A percentile compares a stretch with the other conserved stretches of the same genome.
These are phyloP conservation scores for Penicillium psychrosexuale DNA, from an alignment of 2,329 filamentous ascomycete species.

Conservation along the genomic window DNA sequence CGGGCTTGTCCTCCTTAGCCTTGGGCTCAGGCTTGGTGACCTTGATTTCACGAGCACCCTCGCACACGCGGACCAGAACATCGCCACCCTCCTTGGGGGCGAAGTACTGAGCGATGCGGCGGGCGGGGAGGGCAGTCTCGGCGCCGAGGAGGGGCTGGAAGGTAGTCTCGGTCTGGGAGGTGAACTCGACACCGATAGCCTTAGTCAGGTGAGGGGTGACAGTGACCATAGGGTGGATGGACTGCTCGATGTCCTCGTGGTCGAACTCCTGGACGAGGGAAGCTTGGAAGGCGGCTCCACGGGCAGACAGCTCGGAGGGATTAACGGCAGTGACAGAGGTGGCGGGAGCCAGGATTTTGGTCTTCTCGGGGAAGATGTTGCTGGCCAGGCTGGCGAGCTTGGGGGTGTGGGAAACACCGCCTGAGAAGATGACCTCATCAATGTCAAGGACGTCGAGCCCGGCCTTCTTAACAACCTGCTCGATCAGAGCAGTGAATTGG, in stretches of 20 bases:
- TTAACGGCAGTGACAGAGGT: conserved; percentile 78
- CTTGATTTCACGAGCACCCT: conserved; percentile 89
- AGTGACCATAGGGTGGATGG: conserved; percentile 90
- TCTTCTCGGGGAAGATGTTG: conserved; percentile 75
- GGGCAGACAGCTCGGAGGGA: conserved; percentile 82
- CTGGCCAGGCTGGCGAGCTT: conserved; percentile 81
- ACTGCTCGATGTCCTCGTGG: conserved; percentile 88
- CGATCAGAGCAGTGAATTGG: conserved; percentile 80
- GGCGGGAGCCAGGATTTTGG: conserved; percentile 75
- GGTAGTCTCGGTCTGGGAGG: conserved; percentile 59
- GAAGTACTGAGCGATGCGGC: conserved; percentile 74
- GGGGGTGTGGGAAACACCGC: conserved; percentile 89
- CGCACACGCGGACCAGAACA: conserved; percentile 81
- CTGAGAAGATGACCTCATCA: conserved; percentile 88
- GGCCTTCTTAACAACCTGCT: conserved; percentile 84
- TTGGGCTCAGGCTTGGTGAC: conserved; percentile 83
- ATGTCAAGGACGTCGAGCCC: conserved; percentile 88
- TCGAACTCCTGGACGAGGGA: conserved; percentile 94
- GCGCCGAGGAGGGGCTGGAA: conserved; percentile 80
- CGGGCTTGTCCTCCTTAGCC: conserved; percentile 60
- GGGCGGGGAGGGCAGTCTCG: conserved; percentile 86
- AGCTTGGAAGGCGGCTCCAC: conserved; percentile 92
- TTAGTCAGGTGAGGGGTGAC: conserved; percentile 86
- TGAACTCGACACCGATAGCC: conserved; percentile 79
- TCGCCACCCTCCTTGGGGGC: conserved; percentile 79